Evolutionary conservation across 345 rosid species (phyloP).

Genomic region (Gynandropsis gynandra): DNA sequence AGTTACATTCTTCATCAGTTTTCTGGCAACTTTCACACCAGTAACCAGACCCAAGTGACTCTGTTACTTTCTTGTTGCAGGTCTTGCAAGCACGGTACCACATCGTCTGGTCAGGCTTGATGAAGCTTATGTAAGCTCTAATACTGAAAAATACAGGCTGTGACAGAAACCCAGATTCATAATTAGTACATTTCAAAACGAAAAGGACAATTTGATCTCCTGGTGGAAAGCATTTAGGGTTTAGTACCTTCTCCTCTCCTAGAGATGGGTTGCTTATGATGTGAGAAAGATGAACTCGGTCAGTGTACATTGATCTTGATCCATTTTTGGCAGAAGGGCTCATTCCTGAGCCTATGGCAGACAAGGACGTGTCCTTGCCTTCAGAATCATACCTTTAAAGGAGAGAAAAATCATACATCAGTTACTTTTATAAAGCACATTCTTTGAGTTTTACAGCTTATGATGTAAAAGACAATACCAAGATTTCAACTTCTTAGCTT

Average conservation of each 20-base stretch:
- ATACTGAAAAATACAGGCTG: slow-evolving; percentile 77
- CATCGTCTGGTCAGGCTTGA: slow-evolving; percentile 87
- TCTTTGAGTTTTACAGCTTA: not conserved
- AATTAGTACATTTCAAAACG: not conserved
- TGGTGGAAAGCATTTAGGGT: not conserved
- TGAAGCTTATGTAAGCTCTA: slow-evolving; percentile 62
- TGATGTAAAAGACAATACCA: slow-evolving; percentile 39
- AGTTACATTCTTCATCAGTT: slow-evolving; percentile 62
- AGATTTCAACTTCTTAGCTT: slow-evolving; percentile 58
- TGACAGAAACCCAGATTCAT: slow-evolving; percentile 18
- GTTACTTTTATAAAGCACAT: not conserved
- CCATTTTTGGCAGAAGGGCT: slow-evolving; percentile 52
- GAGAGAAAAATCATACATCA: not conserved
- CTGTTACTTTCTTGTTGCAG: slow-evolving; percentile 92
- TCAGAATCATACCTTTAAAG: slow-evolving; percentile 69
- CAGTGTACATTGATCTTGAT: slow-evolving; percentile 60
- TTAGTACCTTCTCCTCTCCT: slow-evolving; percentile 71
- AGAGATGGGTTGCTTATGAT: slow-evolving; percentile 53
- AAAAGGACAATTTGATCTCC: too few species aligned
- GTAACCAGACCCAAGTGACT: slow-evolving; percentile 72
- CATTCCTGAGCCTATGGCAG: slow-evolving; percentile 56
- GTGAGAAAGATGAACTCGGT: slow-evolving; percentile 53
- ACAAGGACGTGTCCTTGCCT: slow-evolving; percentile 74
- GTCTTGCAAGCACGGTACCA: slow-evolving; percentile 97
- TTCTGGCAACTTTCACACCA: slow-evolving; percentile 99